Evolutionary conservation across 179 eudicot genomes (phyloP).

Genomic region (Actinidia arguta): DNA sequence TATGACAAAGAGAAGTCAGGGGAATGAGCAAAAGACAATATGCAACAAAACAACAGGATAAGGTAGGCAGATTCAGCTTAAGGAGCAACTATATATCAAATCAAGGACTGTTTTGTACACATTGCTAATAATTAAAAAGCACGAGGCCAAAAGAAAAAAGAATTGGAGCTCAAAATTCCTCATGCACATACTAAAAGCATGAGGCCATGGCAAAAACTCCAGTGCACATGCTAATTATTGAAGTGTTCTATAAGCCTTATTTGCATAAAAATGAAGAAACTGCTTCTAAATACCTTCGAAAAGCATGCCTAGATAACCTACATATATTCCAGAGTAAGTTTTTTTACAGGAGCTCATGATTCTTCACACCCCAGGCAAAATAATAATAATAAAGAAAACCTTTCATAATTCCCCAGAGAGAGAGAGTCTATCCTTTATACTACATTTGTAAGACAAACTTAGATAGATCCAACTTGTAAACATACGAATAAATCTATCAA

Average conservation of each 20-base stretch:
- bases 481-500: no score
- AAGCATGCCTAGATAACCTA: neutral
- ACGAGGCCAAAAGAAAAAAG: neutral
- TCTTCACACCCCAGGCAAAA: no score
- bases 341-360: no score
- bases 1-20: neutral
- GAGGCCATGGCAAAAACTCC: no score
- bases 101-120: neutral
- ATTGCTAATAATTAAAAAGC: neutral
- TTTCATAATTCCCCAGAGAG: no score
- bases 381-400: no score
- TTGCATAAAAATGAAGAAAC: neutral
- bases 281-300: neutral
- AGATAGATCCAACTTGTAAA: no score
- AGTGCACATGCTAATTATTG: neutral
- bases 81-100: neutral
- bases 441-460: no score
- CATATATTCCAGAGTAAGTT: no score
- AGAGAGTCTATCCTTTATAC: no score
- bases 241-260: neutral
- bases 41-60: constrained; percentile 4
- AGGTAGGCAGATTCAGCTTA: constrained; percentile 11
- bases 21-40: neutral
- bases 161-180: neutral
- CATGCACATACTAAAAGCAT: neutral